Evolutionary conservation across 1,139 yeast genomes (phyloP).

Genomic region (Diutina ranongensis): DNA sequence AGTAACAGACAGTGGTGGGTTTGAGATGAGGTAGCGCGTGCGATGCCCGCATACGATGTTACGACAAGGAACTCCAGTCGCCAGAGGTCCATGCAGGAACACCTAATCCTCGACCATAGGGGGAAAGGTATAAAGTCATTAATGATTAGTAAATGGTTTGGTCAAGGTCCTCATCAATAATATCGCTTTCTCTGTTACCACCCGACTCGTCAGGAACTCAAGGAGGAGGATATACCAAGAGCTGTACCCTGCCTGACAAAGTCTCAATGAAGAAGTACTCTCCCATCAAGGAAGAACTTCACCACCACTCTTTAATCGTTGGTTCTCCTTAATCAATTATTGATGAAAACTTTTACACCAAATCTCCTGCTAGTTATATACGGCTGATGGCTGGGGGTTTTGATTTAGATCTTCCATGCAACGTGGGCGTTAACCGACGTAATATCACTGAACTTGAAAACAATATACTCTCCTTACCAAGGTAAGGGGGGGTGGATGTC

Average conservation of each 20-base stretch:
- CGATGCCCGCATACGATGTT: too few species aligned
- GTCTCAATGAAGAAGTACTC: background rate
- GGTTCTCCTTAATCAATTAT: background rate
- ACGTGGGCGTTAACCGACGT: background rate
- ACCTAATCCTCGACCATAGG: too few species aligned
- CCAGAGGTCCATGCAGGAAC: too few species aligned
- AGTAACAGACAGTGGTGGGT: slow-evolving; percentile 6
- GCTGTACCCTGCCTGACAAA: background rate
- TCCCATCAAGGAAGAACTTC: background rate
- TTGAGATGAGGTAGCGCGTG: slow-evolving; percentile 5
- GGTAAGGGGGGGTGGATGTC: too few species aligned
- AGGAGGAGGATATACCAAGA: background rate
- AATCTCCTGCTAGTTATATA: background rate
- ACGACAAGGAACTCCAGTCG: too few species aligned
- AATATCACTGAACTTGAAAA: too few species aligned
- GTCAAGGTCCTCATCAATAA: background rate
- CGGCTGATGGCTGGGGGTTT: background rate
- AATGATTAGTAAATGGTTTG: background rate
- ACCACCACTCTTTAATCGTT: slow-evolving; percentile 6
- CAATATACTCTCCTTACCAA: too few species aligned
- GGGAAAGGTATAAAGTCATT: too few species aligned
- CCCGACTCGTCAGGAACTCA: background rate
- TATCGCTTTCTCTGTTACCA: slow-evolving; percentile 3
- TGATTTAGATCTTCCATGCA: background rate
- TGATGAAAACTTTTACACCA: background rate